Evolutionary conservation across 805 yeast genomes (phyloP).

Genomic region (Kluyveromyces dobzhanskii): DNA sequence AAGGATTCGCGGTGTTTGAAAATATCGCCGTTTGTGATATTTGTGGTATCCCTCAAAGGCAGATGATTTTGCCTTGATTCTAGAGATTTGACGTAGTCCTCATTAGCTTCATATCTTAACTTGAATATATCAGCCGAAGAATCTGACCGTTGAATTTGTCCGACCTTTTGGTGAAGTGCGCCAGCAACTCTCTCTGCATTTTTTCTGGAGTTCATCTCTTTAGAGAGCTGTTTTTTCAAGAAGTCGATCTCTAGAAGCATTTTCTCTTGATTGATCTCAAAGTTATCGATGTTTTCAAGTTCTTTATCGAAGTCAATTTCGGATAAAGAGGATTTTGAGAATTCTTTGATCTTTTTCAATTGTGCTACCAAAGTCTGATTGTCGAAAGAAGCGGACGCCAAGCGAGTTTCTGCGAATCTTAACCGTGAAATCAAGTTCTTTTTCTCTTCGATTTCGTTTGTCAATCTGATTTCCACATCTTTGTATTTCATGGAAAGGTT

Average conservation of each 20-base stretch:
- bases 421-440: constrained; percentile 47
- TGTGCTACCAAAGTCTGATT: constrained; percentile 41
- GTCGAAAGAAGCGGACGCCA: constrained; percentile 58
- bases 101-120: constrained; percentile 39
- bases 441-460: constrained; percentile 37
- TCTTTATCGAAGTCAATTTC: constrained; percentile 22
- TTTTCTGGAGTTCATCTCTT: constrained; percentile 42
- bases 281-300: constrained; percentile 11
- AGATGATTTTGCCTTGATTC: constrained; percentile 29
- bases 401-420: constrained; percentile 49
- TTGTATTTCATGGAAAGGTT: constrained; percentile 42
- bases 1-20: constrained; percentile 22
- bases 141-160: constrained; percentile 21
- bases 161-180: constrained; percentile 19
- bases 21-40: constrained; percentile 19
- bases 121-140: constrained; percentile 33
- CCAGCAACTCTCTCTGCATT: constrained; percentile 41
- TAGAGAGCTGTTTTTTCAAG: constrained; percentile 40
- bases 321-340: constrained; percentile 18
- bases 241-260: constrained; percentile 38
- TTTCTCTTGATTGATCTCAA: constrained; percentile 26
- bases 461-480: constrained; percentile 41
- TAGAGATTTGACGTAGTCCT: constrained; percentile 34
- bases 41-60: constrained; percentile 23
- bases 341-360: constrained; percentile 30